These are phyloP conservation scores for Cupressus sempervirens DNA, from an alignment of 75 land plant genomes.

Conservation along the genomic window DNA sequence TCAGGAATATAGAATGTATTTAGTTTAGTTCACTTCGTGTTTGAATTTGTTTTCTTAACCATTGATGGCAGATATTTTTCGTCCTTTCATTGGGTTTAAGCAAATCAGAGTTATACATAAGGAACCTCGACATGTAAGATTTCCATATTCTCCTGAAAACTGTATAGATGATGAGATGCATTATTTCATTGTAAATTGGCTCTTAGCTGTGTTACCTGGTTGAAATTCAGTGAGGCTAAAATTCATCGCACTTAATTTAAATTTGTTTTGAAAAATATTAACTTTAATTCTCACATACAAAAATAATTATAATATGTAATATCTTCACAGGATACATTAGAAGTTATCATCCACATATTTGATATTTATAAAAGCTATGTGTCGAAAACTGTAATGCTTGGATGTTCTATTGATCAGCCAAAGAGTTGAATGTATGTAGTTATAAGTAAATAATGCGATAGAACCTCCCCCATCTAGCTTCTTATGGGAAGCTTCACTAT, in stretches of 20 bases:
- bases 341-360: not conserved
- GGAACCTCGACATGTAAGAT: slow-evolving; percentile 59
- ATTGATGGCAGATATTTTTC: slow-evolving; percentile 52
- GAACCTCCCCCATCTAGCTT: too few relatives aligned
- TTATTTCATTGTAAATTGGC: not conserved
- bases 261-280: not conserved
- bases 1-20: not conserved
- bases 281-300: not conserved
- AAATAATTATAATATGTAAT: not conserved
- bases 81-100: slow-evolving; percentile 71
- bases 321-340: not conserved
- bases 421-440: too few relatives aligned
- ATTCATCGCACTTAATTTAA: not conserved
- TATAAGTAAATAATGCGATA: too few relatives aligned
- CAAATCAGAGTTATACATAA: slow-evolving; percentile 67
- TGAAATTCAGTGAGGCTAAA: not conserved
- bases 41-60: slow-evolving; percentile 19
- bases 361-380: not conserved
- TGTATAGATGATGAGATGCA: not conserved
- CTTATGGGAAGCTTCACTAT: too few relatives aligned
- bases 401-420: too few relatives aligned
- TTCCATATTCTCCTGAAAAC: not conserved
- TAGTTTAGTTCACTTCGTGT: not conserved
- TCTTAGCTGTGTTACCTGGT: not conserved
- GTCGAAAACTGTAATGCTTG: too few relatives aligned